These are phyloP conservation scores for Erysimum cheiranthoides DNA, from an alignment of 345 rosid species.

Conservation along the genomic window DNA sequence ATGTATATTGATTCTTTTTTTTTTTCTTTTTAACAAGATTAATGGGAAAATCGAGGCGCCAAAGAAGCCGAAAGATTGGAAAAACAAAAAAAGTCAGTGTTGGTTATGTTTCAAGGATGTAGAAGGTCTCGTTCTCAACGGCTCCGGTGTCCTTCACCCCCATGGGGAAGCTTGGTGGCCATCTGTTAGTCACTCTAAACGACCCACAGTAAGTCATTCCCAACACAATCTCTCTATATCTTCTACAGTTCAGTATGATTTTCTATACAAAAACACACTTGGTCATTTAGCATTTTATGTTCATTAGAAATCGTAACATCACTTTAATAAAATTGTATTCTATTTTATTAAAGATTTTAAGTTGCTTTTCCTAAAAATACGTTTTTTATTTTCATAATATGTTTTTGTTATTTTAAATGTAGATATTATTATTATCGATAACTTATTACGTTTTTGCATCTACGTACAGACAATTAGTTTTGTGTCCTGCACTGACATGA, in stretches of 20 bases:
- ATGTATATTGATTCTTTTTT: background rate
- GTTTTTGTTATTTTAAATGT: too few species aligned
- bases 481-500: background rate
- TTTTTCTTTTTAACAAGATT: slow-evolving; percentile 9
- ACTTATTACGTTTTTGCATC: background rate
- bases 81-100: background rate
- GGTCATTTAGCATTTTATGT: too few species aligned
- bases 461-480: slow-evolving; percentile 29
- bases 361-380: too few species aligned
- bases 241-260: background rate
- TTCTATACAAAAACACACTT: too few species aligned
- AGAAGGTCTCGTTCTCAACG: slow-evolving; percentile 20
- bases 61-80: background rate
- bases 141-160: slow-evolving; percentile 26
- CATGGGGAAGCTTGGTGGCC: slow-evolving; percentile 40
- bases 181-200: background rate
- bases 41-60: slow-evolving; percentile 39
- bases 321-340: too few species aligned
- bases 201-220: slow-evolving; percentile 14
- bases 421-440: background rate
- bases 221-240: background rate
- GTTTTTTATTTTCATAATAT: too few species aligned
- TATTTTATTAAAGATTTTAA: too few species aligned
- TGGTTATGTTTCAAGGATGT: slow-evolving; percentile 33
- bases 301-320: too few species aligned